phyloP scores from a whole-genome alignment of 441 rosid species.

The Eruca vesicaria region DNA sequence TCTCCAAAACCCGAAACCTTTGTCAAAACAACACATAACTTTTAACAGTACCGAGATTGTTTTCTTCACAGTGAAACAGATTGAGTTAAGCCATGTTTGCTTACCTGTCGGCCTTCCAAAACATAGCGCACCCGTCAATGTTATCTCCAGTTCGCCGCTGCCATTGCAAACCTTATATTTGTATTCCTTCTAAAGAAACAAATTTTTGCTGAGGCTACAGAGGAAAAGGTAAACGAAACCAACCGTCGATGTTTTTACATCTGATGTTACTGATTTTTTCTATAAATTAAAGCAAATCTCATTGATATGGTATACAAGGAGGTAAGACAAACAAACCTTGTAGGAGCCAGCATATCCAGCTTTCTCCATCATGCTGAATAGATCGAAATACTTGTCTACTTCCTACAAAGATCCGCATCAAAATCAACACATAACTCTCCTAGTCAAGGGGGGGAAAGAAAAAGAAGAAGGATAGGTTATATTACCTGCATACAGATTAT shows the following conservation, averaged over 20 bases:
- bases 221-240: slow-evolving; percentile 7
- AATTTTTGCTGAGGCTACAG: slow-evolving; percentile 1
- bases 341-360: slow-evolving; percentile 70
- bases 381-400: slow-evolving; percentile 74
- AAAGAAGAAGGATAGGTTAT: neutral
- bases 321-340: slow-evolving; percentile 46
- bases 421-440: slow-evolving; percentile 1
- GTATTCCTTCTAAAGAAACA: slow-evolving; percentile 23
- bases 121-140: slow-evolving; percentile 75
- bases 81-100: slow-evolving; percentile 10
- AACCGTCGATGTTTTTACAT: slow-evolving; percentile 12
- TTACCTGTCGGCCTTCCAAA: slow-evolving; percentile 72
- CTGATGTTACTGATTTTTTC: neutral
- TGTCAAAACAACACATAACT: slow-evolving; percentile 5
- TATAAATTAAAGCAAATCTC: neutral
- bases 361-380: slow-evolving; percentile 47
- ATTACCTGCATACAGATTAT: slow-evolving; percentile 71
- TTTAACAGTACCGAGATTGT: neutral
- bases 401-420: slow-evolving; percentile 44
- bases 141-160: slow-evolving; percentile 78
- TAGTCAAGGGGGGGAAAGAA: neutral
- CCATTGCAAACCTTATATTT: slow-evolving; percentile 35
- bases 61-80: neutral
- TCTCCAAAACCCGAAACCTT: slow-evolving; percentile 64
- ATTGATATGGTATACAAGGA: neutral